phyloP scores from a whole-genome alignment of 148 eudicot species.

The Heliosperma pusillum region DNA sequence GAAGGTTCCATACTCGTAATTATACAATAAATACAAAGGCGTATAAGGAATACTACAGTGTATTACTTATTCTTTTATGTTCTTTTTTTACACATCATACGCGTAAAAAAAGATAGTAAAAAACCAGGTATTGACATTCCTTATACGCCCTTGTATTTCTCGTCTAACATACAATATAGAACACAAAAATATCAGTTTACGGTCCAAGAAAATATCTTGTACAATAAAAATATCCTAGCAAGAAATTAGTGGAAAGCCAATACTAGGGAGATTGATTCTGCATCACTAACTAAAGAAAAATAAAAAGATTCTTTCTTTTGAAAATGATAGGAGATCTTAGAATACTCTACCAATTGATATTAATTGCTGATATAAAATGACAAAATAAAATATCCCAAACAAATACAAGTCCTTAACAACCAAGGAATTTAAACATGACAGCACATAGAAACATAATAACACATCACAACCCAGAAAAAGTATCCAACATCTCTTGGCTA shows the following conservation, averaged over 20 bases:
- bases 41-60: no score
- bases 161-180: not conserved
- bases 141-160: no score
- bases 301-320: constrained; percentile 22
- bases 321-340: constrained; percentile 17
- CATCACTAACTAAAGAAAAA: constrained; percentile 18
- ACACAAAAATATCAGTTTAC: constrained; percentile 9
- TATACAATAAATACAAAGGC: no score
- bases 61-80: no score
- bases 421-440: constrained; percentile 23
- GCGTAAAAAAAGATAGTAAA: no score
- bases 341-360: not conserved
- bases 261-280: constrained; percentile 16
- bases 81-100: no score
- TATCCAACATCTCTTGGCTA: not conserved
- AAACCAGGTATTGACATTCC: no score
- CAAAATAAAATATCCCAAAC: not conserved
- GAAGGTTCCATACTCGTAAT: no score
- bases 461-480: not conserved
- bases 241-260: constrained; percentile 24
- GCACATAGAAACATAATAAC: not conserved
- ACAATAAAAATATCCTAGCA: not conserved
- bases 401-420: constrained; percentile 11
- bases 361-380: not conserved
- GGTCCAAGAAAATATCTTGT: not conserved